phyloP scores from a whole-genome alignment of 352 stramenopile genomes.

The Halophytophthora batemanensis region DNA sequence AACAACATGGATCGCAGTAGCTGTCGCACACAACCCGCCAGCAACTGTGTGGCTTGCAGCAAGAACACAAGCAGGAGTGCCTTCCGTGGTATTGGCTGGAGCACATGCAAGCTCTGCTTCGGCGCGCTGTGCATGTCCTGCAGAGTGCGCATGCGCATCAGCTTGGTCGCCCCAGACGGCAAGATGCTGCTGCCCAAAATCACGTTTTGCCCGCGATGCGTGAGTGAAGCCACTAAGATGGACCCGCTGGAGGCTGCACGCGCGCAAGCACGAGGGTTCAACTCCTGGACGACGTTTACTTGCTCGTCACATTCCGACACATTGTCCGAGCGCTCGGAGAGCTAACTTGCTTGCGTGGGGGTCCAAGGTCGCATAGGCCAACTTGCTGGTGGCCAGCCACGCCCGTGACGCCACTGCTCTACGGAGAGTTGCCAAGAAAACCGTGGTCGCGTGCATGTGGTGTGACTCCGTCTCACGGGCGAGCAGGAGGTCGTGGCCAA shows the following conservation, averaged over 20 bases:
- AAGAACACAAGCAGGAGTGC: conserved; percentile 14
- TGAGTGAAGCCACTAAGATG: conserved; percentile 33
- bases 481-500: no score
- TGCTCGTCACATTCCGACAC: no score
- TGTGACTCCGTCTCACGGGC: no score
- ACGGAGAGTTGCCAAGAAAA: no score
- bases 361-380: no score
- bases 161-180: conserved; percentile 25
- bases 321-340: no score
- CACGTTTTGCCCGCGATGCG: conserved; percentile 33
- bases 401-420: no score
- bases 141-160: conserved; percentile 29
- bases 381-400: no score
- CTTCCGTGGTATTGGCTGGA: conserved; percentile 11
- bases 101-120: conserved; percentile 32
- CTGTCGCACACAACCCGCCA: conserved; percentile 6
- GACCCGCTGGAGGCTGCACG: conserved; percentile 21
- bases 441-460: no score
- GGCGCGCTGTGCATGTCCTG: conserved; percentile 25
- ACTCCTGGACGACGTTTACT: no score
- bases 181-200: conserved; percentile 30
- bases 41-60: conserved; percentile 9
- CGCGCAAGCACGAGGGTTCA: conserved; percentile 1
- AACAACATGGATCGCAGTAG: conserved; percentile 4
- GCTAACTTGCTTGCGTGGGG: no score